phyloP scores from a whole-genome alignment of 2,329 filamentous ascomycete genomes.

The Beauveria bassiana region DNA sequence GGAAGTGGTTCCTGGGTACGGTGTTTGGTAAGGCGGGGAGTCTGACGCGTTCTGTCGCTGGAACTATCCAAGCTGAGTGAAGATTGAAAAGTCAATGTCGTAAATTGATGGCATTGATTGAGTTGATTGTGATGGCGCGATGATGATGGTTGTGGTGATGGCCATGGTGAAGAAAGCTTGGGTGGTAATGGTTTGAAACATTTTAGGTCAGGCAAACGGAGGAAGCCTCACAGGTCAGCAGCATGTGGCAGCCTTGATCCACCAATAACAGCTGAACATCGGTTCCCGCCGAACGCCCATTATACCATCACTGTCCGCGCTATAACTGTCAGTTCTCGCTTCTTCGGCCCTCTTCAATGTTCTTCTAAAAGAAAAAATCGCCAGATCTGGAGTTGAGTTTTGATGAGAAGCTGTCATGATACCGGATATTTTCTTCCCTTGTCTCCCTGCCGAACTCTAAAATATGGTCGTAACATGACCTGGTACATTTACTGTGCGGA shows the following conservation, averaged over 20 bases:
- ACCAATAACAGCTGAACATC: background rate
- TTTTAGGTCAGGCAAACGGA: background rate
- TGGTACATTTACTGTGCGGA: too few species aligned
- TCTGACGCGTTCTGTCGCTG: background rate
- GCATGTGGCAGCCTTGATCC: background rate
- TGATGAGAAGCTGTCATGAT: too few species aligned
- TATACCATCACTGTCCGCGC: background rate
- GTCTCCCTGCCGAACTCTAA: too few species aligned
- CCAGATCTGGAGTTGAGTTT: too few species aligned
- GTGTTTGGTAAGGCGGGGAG: background rate
- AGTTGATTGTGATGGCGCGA: too few species aligned
- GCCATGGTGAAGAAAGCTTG: background rate
- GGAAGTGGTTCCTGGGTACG: slow-evolving; percentile 6
- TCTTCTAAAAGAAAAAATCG: too few species aligned
- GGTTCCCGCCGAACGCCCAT: background rate
- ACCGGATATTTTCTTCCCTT: too few species aligned
- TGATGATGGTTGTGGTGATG: background rate
- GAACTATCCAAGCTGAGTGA: background rate
- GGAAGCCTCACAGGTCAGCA: background rate
- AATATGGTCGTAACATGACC: too few species aligned
- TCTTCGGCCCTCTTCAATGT: too few species aligned
- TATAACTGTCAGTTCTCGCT: background rate
- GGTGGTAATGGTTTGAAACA: background rate
- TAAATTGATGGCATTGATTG: too few species aligned
- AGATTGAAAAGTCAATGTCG: background rate